Evolutionary conservation across 352 stramenopile genomes (phyloP), one percentile per base, ranked within the genome.

Genomic region (Globisporangium okanoganense): DNA sequence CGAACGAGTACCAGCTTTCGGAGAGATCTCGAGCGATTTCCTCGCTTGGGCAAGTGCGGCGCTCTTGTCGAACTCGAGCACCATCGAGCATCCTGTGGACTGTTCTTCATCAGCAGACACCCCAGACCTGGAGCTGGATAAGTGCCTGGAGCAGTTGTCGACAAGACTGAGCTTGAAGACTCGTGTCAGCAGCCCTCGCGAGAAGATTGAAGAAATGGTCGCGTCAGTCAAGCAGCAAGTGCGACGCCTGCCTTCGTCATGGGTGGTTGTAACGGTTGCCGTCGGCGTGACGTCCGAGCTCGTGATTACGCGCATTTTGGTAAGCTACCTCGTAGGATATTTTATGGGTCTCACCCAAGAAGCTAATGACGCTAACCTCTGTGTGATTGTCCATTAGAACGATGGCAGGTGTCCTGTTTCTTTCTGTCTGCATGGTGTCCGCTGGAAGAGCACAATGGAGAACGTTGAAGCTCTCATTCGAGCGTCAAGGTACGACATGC

Each of bases 401-500:
- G 73, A 77, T 44, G 75, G 71, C 10, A 44, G 13, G 0, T 24
- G 62, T 35, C 82, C 82, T 20, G 53, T 76, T 7, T 87, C 73
- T 3, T 92, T 91, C 29, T 77, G 69, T 35, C 65, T 92, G 20
- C 66, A 58, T 9, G 73, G 56, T 8, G 63, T 75, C 35, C 35
- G 56, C 31, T 94, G 82, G 82, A 35, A 64, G 18, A 67, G 72
- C 14, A 67, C 49, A 25, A 73, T 82, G 41, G 43, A 53, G 9
- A 73, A 88, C 43, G 52, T 94, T 38, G 50, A 72, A 56, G 22
- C 50, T 10, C 82, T 92, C 31, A 82, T 91, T 47, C 52, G 74
- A 36, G 56, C 73, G 18, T 94, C 84, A 44, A 81, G 82, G 84
- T 87, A 69, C n/a, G 60, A 43, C 7, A 55, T n/a, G 8, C 25